A percentile compares a stretch with the other conserved stretches of the same genome.
Conservation (phyloP, 495 filamentous ascomycete genomes). For the Neurospora tetraspora region DNA sequence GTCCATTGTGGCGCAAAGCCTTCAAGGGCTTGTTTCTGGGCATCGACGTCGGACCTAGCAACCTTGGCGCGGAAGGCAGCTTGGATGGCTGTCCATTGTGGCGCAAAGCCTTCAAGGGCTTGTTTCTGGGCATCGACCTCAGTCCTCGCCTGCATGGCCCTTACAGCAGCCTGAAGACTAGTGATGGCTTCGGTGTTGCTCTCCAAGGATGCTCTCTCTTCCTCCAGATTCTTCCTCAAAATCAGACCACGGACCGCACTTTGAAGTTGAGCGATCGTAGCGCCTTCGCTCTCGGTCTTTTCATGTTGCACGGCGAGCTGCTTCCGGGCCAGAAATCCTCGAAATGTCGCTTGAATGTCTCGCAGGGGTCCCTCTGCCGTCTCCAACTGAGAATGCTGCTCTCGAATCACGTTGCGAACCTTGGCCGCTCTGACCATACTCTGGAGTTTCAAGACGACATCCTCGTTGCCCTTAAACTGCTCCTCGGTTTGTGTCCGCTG, state of each 20-base stretch:
- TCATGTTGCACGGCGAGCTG: slow-evolving; percentile 41
- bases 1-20: too few relatives aligned
- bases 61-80: slow-evolving; percentile 29
- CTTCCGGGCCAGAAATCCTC: slow-evolving; percentile 47
- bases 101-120: slow-evolving; percentile 28
- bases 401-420: slow-evolving; percentile 56
- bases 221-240: slow-evolving; percentile 30
- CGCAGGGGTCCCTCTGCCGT: slow-evolving; percentile 46
- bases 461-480: slow-evolving; percentile 60
- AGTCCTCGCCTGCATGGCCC: slow-evolving; percentile 27
- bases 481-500: slow-evolving; percentile 49
- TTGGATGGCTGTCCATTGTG: slow-evolving; percentile 40
- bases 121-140: slow-evolving; percentile 27
- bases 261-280: slow-evolving; percentile 40
- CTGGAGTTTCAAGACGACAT: slow-evolving; percentile 69
- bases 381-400: slow-evolving; percentile 51
- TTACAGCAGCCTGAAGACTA: slow-evolving; percentile 40
- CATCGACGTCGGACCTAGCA: too few relatives aligned
- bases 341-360: slow-evolving; percentile 62
- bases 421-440: slow-evolving; percentile 71
- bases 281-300: slow-evolving; percentile 37
- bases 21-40: too few relatives aligned
- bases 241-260: slow-evolving; percentile 43
- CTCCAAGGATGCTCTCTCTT: slow-evolving; percentile 29
- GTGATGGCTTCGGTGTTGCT: slow-evolving; percentile 27